Evolutionary conservation across 768 basidiomycete genomes (phyloP), one percentile per base, ranked within the genome.

Genomic region (Rhodocollybia butyracea): DNA sequence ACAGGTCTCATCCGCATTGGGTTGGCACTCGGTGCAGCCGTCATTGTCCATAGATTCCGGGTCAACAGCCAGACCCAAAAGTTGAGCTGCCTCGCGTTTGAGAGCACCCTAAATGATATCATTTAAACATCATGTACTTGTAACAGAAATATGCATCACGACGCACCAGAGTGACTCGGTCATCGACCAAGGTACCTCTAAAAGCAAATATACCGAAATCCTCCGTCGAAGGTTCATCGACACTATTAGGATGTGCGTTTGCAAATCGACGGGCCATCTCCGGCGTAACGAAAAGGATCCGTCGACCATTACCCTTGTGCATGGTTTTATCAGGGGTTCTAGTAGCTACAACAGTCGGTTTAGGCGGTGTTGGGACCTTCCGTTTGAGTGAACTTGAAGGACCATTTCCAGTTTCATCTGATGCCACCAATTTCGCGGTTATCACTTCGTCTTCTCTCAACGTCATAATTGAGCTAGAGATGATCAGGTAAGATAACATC

Each of bases 91-190:
- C 46, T 66, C 63, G 11, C 27, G 47, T 42, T 57, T 32, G n/a
- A 68, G 56, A 3, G 58, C 51, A 24, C 57, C 45, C 65, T 68
- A 51, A 29, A 40, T 5, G 15, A 39, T n/a, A n/a, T n/a, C n/a
- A 12, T 45, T 21, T 21, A 13, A 38, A 19, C 30, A 46, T 13
- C 29, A 2, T 38, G 19, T 45, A 12, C 17, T 17, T 22, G 22
- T 15, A 11, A 19, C 13, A 38, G 24, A 51, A 17, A 40, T 40
- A 17, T 5, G 5, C 7, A n/a, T n/a, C n/a, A n/a, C 39, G 19
- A 42, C 60, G 19, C 32, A 66, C 66, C 48, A 68, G 32, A 5
- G 65, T 61, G 3, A 61, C 66, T 40, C 60, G 60, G 5, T 58
- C 61, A 38, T 54, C 61, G 41, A 68, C 51, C n/a, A 34, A 52